Percentiles rank a stretch among this genome's conserved stretches.
phyloP scores from a whole-genome alignment of 2,329 filamentous ascomycete species.

The Triangularia setosa region DNA sequence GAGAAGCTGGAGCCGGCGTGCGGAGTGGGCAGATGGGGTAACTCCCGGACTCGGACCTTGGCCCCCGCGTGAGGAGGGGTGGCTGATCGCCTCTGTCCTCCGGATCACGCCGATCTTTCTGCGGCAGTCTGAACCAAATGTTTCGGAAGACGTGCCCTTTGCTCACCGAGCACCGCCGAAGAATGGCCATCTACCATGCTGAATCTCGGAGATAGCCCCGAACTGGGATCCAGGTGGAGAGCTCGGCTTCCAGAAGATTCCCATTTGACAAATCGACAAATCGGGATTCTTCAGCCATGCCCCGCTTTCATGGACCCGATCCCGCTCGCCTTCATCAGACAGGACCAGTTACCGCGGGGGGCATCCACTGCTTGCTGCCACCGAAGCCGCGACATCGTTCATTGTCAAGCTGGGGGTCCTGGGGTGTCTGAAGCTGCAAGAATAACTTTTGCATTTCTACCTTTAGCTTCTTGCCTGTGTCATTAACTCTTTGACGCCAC shows the following conservation, averaged over 20 bases:
- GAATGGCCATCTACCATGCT: background rate
- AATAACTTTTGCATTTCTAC: background rate
- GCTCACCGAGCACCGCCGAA: background rate
- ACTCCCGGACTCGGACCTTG: background rate
- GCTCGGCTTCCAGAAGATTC: constrained; percentile 20
- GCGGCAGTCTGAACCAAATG: background rate
- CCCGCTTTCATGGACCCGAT: constrained; percentile 1
- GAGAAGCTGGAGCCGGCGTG: background rate
- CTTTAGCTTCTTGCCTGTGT: background rate
- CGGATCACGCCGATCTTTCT: background rate
- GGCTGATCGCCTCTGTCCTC: background rate
- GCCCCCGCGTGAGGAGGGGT: background rate
- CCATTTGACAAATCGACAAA: constrained; percentile 19
- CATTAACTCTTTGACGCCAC: background rate
- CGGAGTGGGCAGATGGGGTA: background rate
- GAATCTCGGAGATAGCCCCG: background rate
- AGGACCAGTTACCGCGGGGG: background rate
- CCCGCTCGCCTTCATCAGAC: background rate
- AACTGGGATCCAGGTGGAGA: background rate
- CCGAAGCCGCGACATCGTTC: background rate
- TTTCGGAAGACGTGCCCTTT: background rate
- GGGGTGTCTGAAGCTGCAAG: background rate
- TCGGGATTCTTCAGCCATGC: background rate
- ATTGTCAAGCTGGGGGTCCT: background rate
- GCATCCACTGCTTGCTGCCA: background rate